Percentiles rank a stretch among this genome's conserved stretches.
Conservation (phyloP, 169 alveolate genomes). For the Cardiosporidium cionae region DNA sequence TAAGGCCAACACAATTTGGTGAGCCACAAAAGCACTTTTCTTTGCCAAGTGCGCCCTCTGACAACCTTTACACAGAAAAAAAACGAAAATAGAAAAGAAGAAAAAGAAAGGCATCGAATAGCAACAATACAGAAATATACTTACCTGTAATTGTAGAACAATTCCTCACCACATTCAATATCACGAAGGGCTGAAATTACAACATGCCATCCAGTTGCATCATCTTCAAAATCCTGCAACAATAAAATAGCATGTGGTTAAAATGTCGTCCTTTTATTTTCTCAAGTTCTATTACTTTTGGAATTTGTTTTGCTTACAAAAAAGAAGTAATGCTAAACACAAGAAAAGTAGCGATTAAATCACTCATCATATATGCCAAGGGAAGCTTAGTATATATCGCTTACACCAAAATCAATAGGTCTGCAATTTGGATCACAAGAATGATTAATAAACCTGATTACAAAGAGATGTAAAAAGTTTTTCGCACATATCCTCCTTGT, state of each 20-base stretch:
- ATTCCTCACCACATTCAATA: constrained; percentile 28
- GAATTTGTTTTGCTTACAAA: background rate
- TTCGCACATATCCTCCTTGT: background rate
- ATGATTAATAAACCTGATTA: constrained; percentile 9
- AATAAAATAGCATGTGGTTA: background rate
- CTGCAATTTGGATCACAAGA: constrained; percentile 19
- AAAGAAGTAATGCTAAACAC: background rate
- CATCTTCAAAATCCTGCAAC: constrained; percentile 29
- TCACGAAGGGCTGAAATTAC: constrained; percentile 18
- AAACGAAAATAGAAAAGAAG: background rate
- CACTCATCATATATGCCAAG: background rate
- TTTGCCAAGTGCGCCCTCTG: background rate
- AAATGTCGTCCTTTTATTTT: background rate
- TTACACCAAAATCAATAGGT: constrained; percentile 4
- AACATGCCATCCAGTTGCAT: constrained; percentile 15
- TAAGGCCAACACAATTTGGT: background rate
- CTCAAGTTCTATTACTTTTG: background rate
- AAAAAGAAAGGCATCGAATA: background rate
- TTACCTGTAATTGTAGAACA: constrained; percentile 24
- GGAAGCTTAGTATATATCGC: background rate
- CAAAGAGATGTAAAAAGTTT: background rate
- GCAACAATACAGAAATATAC: background rate
- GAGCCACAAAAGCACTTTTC: background rate
- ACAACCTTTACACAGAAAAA: background rate
- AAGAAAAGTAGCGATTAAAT: background rate